Conservation (phyloP, 2,329 filamentous ascomycete species). For the Stagonosporopsis chrysanthemi region DNA sequence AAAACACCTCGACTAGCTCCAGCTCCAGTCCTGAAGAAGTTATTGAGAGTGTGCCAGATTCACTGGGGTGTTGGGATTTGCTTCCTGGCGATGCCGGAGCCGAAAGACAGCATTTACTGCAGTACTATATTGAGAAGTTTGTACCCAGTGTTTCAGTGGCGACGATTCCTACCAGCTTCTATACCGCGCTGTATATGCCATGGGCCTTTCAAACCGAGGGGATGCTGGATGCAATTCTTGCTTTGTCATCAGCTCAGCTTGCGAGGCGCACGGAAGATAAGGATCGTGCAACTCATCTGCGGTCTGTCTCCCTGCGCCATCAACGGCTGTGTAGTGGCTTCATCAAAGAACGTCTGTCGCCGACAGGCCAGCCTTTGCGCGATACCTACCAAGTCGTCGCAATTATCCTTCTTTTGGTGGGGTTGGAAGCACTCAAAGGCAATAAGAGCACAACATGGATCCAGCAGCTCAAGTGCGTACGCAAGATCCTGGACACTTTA, state of each 20-base stretch:
- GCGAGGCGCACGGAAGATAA: conserved; percentile 37
- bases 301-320: conserved; percentile 40
- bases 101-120: conserved; percentile 41
- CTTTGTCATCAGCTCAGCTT: conserved; percentile 46
- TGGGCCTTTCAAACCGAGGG: conserved; percentile 48
- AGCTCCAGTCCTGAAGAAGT: conserved; percentile 27
- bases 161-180: conserved; percentile 45
- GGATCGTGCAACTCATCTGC: conserved; percentile 41
- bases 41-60: conserved; percentile 25
- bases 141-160: conserved; percentile 49
- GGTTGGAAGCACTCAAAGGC: conserved; percentile 47
- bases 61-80: conserved; percentile 43
- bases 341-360: conserved; percentile 40
- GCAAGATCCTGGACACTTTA: conserved; percentile 39
- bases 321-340: conserved; percentile 45
- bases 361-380: conserved; percentile 31
- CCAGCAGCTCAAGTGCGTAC: conserved; percentile 45
- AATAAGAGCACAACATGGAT: conserved; percentile 46
- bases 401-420: conserved; percentile 45
- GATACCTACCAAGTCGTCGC: conserved; percentile 46
- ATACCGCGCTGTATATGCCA: conserved; percentile 47
- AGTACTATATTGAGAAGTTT: conserved; percentile 47
- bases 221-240: conserved; percentile 47
- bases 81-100: conserved; percentile 35
- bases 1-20: conserved; percentile 8